These are phyloP conservation scores for Phaeosphaeriaceae sp. DNA, from an alignment of 2,329 filamentous ascomycete genomes.

Conservation along the genomic window DNA sequence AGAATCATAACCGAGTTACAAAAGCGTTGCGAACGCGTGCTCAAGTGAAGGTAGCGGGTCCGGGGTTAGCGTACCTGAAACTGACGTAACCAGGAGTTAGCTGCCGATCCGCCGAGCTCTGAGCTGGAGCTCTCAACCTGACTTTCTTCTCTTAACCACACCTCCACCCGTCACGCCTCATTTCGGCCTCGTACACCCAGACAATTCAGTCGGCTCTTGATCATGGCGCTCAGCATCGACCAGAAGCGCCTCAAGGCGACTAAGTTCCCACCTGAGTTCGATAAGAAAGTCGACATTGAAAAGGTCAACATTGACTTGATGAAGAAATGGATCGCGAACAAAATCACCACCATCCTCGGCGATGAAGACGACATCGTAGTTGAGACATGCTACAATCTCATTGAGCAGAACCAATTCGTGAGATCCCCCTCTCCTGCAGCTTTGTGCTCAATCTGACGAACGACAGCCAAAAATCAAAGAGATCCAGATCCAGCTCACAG, in stretches of 20 bases:
- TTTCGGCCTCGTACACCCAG: neutral
- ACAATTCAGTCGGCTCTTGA: slow-evolving; percentile 18
- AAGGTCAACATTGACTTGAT: slow-evolving; percentile 98
- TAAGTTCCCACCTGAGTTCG: slow-evolving; percentile 93
- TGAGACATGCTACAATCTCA: slow-evolving; percentile 74
- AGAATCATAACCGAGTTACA: neutral
- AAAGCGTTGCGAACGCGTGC: neutral
- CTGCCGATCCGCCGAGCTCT: slow-evolving; percentile 16
- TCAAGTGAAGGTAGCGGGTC: neutral
- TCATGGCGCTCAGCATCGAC: slow-evolving; percentile 84
- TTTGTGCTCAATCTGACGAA: slow-evolving; percentile 15
- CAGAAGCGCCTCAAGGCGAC: slow-evolving; percentile 88
- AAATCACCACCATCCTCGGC: slow-evolving; percentile 86
- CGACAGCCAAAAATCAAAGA: slow-evolving; percentile 90
- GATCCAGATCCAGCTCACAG: slow-evolving; percentile 91
- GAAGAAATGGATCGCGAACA: slow-evolving; percentile 97
- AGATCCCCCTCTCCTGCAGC: slow-evolving; percentile 45
- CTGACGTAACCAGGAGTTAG: slow-evolving; percentile 19
- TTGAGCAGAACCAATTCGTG: slow-evolving; percentile 80
- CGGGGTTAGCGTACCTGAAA: slow-evolving; percentile 12
- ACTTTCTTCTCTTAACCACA: neutral
- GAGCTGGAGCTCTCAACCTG: slow-evolving; percentile 15
- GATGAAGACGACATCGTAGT: slow-evolving; percentile 96
- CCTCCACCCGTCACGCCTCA: neutral
- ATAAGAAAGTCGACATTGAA: slow-evolving; percentile 92